These are phyloP conservation scores for Neophaeococcomyces aloes DNA, from an alignment of 2,329 filamentous ascomycete species.

Conservation along the genomic window DNA sequence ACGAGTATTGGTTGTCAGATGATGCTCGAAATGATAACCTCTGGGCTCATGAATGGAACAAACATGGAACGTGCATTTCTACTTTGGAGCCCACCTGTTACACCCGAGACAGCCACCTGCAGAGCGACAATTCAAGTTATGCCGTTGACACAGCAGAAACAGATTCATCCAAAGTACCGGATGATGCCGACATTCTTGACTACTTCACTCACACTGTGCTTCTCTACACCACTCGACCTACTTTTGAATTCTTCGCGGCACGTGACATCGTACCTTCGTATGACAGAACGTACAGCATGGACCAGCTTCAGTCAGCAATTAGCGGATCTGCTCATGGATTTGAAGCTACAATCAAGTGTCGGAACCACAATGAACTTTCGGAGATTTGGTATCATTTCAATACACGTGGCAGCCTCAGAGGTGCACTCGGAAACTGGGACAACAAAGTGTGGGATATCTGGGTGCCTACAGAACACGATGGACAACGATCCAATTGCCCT, in stretches of 20 bases:
- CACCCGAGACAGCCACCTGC: constrained; percentile 43
- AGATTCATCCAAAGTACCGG: not conserved
- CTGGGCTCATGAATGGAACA: constrained; percentile 66
- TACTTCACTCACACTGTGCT: constrained; percentile 58
- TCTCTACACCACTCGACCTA: constrained; percentile 56
- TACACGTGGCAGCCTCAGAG: constrained; percentile 37
- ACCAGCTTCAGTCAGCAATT: constrained; percentile 50
- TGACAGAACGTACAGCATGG: constrained; percentile 47
- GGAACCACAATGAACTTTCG: constrained; percentile 37
- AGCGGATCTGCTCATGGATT: constrained; percentile 43
- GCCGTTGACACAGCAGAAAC: not conserved
- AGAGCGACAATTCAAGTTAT: constrained; percentile 28
- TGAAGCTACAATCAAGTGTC: constrained; percentile 51
- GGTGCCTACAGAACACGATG: constrained; percentile 31
- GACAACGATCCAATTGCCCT: constrained; percentile 53
- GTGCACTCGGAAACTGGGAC: constrained; percentile 29
- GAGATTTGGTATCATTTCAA: constrained; percentile 57
- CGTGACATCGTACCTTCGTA: constrained; percentile 49
- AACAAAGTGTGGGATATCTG: constrained; percentile 40
- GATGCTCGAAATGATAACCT: constrained; percentile 52
- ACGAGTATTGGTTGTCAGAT: constrained; percentile 61
- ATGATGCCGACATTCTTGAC: constrained; percentile 50
- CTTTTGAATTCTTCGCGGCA: constrained; percentile 51
- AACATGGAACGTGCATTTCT: constrained; percentile 58
- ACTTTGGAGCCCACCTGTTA: constrained; percentile 61